phyloP scores from a whole-genome alignment of 768 basidiomycete species.

The Psilocybe azurescens region DNA sequence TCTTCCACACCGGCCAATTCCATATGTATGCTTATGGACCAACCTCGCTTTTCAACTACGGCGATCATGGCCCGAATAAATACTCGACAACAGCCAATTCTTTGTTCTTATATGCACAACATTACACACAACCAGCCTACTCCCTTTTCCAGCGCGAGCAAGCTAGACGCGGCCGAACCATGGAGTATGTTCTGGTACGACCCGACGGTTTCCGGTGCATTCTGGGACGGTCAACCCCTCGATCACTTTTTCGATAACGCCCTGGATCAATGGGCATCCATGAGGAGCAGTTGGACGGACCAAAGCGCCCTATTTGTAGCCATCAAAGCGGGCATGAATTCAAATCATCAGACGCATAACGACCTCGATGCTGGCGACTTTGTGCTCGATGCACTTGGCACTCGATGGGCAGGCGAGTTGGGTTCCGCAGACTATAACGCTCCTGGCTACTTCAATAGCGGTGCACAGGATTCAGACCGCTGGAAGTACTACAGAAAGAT shows the following conservation, averaged over 20 bases:
- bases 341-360: slow-evolving; percentile 92
- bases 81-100: slow-evolving; percentile 92
- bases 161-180: slow-evolving; percentile 78
- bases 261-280: slow-evolving; percentile 86
- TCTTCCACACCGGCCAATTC: slow-evolving; percentile 75
- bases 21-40: slow-evolving; percentile 90
- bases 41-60: slow-evolving; percentile 85
- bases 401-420: slow-evolving; percentile 94
- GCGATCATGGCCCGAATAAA: slow-evolving; percentile 94
- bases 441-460: slow-evolving; percentile 76
- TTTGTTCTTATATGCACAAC: slow-evolving; percentile 77
- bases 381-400: slow-evolving; percentile 91
- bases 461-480: slow-evolving; percentile 68
- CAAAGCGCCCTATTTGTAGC: slow-evolving; percentile 82
- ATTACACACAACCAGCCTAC: slow-evolving; percentile 75
- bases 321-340: slow-evolving; percentile 83
- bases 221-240: slow-evolving; percentile 86
- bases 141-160: slow-evolving; percentile 93
- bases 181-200: slow-evolving; percentile 96
- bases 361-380: slow-evolving; percentile 96
- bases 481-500: slow-evolving; percentile 97
- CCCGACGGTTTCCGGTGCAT: slow-evolving; percentile 81
- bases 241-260: slow-evolving; percentile 81
- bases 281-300: slow-evolving; percentile 94
- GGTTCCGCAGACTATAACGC: slow-evolving; percentile 87